A percentile compares a stretch with the other conserved stretches of the same genome.
phyloP scores from a whole-genome alignment of 2,329 filamentous ascomycete species.

The Fusarium burgessii region DNA sequence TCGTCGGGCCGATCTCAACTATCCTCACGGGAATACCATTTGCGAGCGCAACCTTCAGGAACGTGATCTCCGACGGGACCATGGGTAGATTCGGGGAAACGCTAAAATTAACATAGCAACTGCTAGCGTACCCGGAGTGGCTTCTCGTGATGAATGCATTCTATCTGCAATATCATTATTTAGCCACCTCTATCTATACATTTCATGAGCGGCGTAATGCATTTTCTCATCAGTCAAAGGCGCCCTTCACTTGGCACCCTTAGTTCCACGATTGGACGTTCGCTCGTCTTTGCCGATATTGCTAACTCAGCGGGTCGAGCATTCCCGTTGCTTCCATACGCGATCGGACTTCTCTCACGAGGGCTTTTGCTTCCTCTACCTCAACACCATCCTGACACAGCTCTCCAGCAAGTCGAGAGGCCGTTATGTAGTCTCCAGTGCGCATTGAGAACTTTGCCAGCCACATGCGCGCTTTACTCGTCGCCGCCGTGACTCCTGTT shows the following conservation, averaged over 20 bases:
- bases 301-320: conserved; percentile 45
- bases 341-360: conserved; percentile 87
- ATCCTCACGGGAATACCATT: not conserved
- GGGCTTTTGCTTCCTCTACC: conserved; percentile 94
- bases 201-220: conserved; percentile 27
- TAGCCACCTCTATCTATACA: conserved; percentile 15
- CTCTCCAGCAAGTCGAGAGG: conserved; percentile 86
- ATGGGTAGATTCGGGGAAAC: conserved; percentile 14
- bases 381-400: conserved; percentile 96
- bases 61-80: not conserved
- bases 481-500: conserved; percentile 90
- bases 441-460: conserved; percentile 85
- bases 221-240: conserved; percentile 17
- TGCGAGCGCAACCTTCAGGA: not conserved
- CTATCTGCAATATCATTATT: not conserved
- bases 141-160: not conserved
- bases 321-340: conserved; percentile 70
- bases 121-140: not conserved
- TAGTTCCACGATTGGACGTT: conserved; percentile 10
- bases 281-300: conserved; percentile 26
- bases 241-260: not conserved
- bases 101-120: not conserved
- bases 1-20: conserved; percentile 23
- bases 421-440: conserved; percentile 78
- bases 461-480: conserved; percentile 94